Evolutionary conservation across 164 flowering plant genomes (phyloP).

Genomic region (Sextonia rubra): DNA sequence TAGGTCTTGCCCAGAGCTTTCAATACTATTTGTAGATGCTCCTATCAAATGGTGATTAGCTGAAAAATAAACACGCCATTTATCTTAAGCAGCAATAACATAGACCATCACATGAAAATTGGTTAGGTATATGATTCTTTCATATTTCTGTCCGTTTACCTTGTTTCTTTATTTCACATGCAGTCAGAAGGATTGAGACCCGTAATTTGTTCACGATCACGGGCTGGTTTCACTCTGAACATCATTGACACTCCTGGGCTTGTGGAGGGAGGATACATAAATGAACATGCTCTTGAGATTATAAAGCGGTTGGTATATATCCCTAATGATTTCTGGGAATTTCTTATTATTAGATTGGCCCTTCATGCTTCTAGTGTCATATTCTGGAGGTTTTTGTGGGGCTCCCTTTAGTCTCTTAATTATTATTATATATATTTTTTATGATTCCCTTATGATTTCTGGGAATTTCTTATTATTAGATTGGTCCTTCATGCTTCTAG

Average conservation of each 20-base stretch:
- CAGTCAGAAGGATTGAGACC: constrained; percentile 87
- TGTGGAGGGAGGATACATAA: constrained; percentile 92
- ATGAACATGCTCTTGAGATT: constrained; percentile 67
- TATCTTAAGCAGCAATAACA: background rate
- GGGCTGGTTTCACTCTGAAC: constrained; percentile 78
- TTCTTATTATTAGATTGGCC: background rate
- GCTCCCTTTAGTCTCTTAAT: background rate
- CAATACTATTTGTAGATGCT: no score
- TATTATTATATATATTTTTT: no score
- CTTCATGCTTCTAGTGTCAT: background rate
- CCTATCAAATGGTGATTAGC: background rate
- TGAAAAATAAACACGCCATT: background rate
- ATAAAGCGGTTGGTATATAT: constrained; percentile 74
- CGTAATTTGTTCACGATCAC: constrained; percentile 65
- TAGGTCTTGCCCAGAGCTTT: background rate
- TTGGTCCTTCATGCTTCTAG: background rate
- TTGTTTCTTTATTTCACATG: background rate
- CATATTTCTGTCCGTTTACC: background rate
- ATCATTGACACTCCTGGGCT: constrained; percentile 94
- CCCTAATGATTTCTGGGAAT: no score
- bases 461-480: background rate
- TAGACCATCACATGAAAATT: background rate
- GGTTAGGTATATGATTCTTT: background rate
- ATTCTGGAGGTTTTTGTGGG: background rate
- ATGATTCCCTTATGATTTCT: background rate